Base-by-base conservation (phyloP, 306 rosid genomes). In the Pachyrhizus erosus region DNA sequence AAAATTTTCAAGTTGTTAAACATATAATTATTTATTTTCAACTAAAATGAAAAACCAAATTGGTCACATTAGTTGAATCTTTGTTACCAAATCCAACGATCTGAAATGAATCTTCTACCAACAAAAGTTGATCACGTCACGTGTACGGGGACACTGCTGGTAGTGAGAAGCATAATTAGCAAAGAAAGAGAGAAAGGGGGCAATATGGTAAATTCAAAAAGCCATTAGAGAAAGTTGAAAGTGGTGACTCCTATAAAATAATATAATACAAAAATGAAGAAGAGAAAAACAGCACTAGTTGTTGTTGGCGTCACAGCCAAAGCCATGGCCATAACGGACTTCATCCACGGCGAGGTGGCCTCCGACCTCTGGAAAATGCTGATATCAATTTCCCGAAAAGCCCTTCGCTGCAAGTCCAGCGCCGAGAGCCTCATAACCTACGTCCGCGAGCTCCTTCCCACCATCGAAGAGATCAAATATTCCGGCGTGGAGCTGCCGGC, bases 401-500 rank as follows among this genome's bases (percentile, higher is more conserved):
- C 97, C 1, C 64, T 87, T 3, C 69, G 76, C 15, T 90, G 93
- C 87, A 87, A 79, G 62, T 20, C 88, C 1, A 92, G 81, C 40
- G 99, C 98, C 0, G 92, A 92, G 10, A 78, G 79, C 42, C 91
- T 96, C 61, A 73, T 51, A 0, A 1, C 21, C 27, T 74, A 45
- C 67, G 52, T 96, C 61, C 14, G 58, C 0, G 81, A 89, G 26
- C 76, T 91, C 52, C 79, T 80, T 1, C 97, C 97, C 0, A 85
- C 79, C 2, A 89, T 96, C 24, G 82, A 89, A n/a, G 94, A 92
- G 39, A 89, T 96, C 80, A 96, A 92, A 27, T 86, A 83, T 89
- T 86, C 94, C 3, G 99, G 99, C 68, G 96, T 92, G 0, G 99
- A 96, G 69, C 86, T 96, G 5, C 73, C 94, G 1, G 75, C 82